Percentiles rank a stretch among this genome's conserved stretches.
Conservation (phyloP, 176 grass and related monocot genomes). For the Hyparrhenia diplandra region DNA sequence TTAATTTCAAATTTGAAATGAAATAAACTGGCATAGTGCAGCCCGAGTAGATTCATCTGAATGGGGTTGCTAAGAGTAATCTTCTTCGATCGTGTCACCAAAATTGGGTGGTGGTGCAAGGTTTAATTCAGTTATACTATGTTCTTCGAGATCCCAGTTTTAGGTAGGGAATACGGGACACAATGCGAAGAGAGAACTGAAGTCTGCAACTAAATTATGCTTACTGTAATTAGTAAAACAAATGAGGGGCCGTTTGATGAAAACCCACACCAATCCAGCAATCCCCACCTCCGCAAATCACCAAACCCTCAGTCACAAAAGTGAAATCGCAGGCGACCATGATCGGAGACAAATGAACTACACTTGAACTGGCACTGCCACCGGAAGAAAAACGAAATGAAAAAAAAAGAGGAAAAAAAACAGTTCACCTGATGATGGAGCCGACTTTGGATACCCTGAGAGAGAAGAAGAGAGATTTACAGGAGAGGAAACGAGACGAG, state of each 20-base stretch:
- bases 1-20: neutral
- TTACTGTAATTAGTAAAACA: too few relatives aligned
- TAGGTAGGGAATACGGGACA: neutral
- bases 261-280: too few relatives aligned
- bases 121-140: neutral
- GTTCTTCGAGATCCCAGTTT: neutral
- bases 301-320: neutral
- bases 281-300: neutral
- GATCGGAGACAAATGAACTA: too few relatives aligned
- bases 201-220: neutral
- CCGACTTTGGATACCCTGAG: neutral
- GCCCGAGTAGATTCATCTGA: neutral
- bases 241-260: too few relatives aligned
- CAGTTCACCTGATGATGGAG: neutral
- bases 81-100: neutral
- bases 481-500: neutral
- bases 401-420: neutral
- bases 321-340: neutral
- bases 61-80: neutral
- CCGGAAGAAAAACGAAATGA: neutral
- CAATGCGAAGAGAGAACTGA: neutral
- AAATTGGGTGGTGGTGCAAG: neutral
- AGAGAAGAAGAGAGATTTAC: neutral
- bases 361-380: neutral
- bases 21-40: neutral